Evolutionary conservation across 176 grass and related monocot genomes (phyloP).

Genomic region (Zizania latifolia): DNA sequence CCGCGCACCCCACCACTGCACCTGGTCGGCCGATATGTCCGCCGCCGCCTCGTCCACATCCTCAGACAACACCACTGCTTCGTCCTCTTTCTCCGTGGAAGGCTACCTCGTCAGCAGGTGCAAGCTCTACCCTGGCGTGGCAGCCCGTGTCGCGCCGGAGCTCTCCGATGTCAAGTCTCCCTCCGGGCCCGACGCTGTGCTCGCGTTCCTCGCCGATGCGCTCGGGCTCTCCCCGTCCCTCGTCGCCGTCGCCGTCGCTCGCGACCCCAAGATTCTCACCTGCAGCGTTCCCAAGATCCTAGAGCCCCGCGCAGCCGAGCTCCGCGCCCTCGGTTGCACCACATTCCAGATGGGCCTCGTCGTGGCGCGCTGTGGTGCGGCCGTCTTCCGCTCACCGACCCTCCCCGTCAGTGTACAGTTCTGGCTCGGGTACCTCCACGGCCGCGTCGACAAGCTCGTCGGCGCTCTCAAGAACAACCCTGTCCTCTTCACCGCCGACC

Average conservation of each 20-base stretch:
- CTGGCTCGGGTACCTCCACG: constrained; percentile 14
- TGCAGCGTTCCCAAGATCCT: constrained; percentile 37
- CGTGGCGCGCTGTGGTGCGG: constrained; percentile 11
- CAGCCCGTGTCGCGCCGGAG: neutral
- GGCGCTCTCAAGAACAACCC: constrained; percentile 22
- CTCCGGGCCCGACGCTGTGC: constrained; percentile 33
- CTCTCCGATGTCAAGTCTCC: constrained; percentile 31
- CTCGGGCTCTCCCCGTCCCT: constrained; percentile 27
- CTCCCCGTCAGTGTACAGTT: constrained; percentile 23
- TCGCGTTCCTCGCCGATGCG: constrained; percentile 24
- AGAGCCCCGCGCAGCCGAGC: constrained; percentile 16
- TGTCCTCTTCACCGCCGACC: constrained; percentile 5
- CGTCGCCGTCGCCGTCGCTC: constrained; percentile 15
- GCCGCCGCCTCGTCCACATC: neutral
- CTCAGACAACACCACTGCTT: neutral
- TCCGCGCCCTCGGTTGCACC: constrained; percentile 34
- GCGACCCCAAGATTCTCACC: constrained; percentile 23
- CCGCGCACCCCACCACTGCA: neutral
- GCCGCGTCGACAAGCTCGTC: constrained; percentile 27
- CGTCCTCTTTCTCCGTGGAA: neutral
- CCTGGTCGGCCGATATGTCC: neutral
- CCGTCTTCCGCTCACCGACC: constrained; percentile 11
- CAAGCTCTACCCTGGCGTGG: constrained; percentile 20
- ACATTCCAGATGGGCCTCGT: constrained; percentile 13
- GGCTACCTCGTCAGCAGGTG: constrained; percentile 21